A percentile compares a stretch with the other conserved stretches of the same genome.
phyloP scores from a whole-genome alignment of 306 rosid species.

The Luffa acutangula region DNA sequence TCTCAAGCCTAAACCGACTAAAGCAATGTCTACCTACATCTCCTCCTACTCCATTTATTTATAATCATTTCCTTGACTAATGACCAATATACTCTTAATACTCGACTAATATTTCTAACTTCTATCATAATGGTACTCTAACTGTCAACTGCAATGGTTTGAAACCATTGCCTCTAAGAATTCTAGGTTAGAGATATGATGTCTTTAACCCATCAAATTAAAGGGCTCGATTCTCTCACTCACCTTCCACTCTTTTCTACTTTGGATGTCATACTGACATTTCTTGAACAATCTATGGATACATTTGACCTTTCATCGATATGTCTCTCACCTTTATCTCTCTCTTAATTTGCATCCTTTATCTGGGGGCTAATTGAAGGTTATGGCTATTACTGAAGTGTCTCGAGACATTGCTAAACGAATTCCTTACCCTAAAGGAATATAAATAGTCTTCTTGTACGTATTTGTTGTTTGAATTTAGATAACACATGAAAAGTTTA shows the following conservation, averaged over 20 bases:
- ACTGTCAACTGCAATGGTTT: too few relatives aligned
- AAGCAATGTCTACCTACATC: not conserved
- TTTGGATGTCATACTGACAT: too few relatives aligned
- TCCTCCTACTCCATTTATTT: not conserved
- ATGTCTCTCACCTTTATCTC: not conserved
- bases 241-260: too few relatives aligned
- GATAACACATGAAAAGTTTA: not conserved
- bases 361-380: not conserved
- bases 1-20: not conserved
- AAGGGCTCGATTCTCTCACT: too few relatives aligned
- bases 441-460: not conserved
- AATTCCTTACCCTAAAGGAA: not conserved
- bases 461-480: not conserved
- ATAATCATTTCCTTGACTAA: not conserved
- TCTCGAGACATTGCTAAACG: not conserved
- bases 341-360: not conserved
- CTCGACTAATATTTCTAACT: too few relatives aligned
- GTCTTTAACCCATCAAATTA: too few relatives aligned
- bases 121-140: too few relatives aligned
- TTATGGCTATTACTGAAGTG: not conserved
- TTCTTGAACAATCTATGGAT: too few relatives aligned
- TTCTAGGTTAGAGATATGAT: too few relatives aligned
- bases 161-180: too few relatives aligned
- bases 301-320: not conserved
- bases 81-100: not conserved